phyloP scores from a whole-genome alignment of 495 filamentous ascomycete genomes.

The Aspergillus bertholletiae region DNA sequence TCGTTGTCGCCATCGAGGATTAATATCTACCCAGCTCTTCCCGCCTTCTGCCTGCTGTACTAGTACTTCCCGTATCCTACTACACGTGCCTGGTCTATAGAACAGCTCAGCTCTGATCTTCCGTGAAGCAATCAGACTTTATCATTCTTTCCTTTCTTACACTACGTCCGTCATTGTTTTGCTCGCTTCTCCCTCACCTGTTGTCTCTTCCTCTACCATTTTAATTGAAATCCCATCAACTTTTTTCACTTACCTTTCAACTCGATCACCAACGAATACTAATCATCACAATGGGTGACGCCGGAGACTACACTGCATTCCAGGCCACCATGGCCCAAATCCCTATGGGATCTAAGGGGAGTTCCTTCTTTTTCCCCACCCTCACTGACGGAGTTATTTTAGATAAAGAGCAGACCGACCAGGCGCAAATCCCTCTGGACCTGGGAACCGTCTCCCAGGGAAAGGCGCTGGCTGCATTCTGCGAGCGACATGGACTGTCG shows the following conservation, averaged over 20 bases:
- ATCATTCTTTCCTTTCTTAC: not conserved
- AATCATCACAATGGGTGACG: not conserved
- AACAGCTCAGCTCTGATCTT: not conserved
- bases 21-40: not conserved
- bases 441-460: not conserved
- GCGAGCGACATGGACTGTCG: not conserved
- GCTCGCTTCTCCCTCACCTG: not conserved
- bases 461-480: not conserved
- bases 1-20: not conserved
- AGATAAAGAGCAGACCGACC: not conserved
- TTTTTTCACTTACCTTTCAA: not conserved
- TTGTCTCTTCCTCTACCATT: not conserved
- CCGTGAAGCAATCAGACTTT: not conserved
- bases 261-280: not conserved
- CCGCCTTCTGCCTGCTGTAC: not conserved
- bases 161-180: not conserved
- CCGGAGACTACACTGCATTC: not conserved
- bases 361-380: not conserved
- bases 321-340: not conserved
- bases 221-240: not conserved
- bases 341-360: not conserved
- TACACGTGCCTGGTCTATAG: not conserved
- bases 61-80: not conserved
- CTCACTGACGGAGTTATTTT: not conserved
- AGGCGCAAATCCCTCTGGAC: not conserved